Base-by-base conservation (phyloP, 169 alveolate genomes). In the Plasmodium ovale region DNA sequence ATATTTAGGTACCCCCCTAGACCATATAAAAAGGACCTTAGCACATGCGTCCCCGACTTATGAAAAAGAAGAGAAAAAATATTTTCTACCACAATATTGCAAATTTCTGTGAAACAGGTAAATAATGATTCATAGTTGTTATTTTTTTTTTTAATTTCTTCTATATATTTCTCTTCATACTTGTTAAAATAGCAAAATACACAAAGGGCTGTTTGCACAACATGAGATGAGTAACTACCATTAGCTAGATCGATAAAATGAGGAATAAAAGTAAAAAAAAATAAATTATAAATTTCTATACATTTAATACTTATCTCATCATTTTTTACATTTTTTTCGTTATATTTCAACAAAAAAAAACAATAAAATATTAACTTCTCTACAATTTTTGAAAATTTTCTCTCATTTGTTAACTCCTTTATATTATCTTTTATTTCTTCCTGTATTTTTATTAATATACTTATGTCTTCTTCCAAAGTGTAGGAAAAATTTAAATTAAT, bases 21-120 rank as follows among this genome's bases (percentile, higher is more conserved):
- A 29, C 74, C 53, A 53, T 85, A 85, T 39, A 85, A 29, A 85
- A 85, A 85, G 0, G 91, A 67, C 49, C 91, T 85, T 39, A 85
- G 35, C 23, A 85, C 87, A 42, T 85, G 91, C 9, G 91, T 68
- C 0, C 87, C 91, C 14, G 56, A 85, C 25, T 58, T 85, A 27
- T 85, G 54, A 47, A 85, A 49, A 21, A 85, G 53, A 3, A 85
- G 49, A 23, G 47, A 9, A 60, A 85, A 68, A 0, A 85, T 1
- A 69, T 85, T 39, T 29, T 85, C 87, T 19, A 31, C 23, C 33
- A 62, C 59, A 33, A 53, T 1, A 49, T 39, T 42, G 69, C 87
- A 53, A 9, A 85, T 68, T 25, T 67, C 44, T 21, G 23, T 60
- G 27, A 85, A 85, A 37, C 51, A 54, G 6, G 21, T 6, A 2